A percentile compares a stretch with the other conserved stretches of the same genome.
Evolutionary conservation across 805 yeast species (phyloP).

Genomic region (Priceomyces carsonii): DNA sequence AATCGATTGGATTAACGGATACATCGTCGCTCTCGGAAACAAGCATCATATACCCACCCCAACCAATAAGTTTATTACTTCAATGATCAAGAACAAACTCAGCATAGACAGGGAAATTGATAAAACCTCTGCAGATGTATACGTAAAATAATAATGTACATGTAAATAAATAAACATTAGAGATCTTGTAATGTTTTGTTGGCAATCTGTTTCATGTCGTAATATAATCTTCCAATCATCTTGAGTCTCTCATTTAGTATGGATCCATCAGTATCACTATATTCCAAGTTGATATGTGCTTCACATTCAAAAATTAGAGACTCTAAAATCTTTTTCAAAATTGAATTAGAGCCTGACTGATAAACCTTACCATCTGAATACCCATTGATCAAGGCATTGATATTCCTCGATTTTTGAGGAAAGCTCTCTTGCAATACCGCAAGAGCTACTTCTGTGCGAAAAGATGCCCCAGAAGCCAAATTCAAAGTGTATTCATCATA

Average conservation of each 20-base stretch:
- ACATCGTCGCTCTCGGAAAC: conserved; percentile 57
- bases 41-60: conserved; percentile 44
- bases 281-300: conserved; percentile 15
- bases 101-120: conserved; percentile 31
- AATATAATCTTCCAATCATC: conserved; percentile 24
- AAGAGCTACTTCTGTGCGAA: conserved; percentile 73
- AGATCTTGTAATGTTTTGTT: conserved; percentile 9
- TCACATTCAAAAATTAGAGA: conserved; percentile 26
- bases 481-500: conserved; percentile 74
- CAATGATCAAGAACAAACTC: conserved; percentile 44
- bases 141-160: neutral
- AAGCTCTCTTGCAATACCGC: conserved; percentile 49
- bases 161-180: conserved; percentile 1
- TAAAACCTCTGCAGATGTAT: conserved; percentile 9
- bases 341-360: conserved; percentile 23
- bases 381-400: conserved; percentile 48
- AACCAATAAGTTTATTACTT: conserved; percentile 46
- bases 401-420: conserved; percentile 29
- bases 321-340: conserved; percentile 34
- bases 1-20: conserved; percentile 83
- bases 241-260: conserved; percentile 16
- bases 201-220: conserved; percentile 27
- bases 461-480: conserved; percentile 54
- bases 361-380: conserved; percentile 46
- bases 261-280: conserved; percentile 15